Conservation (phyloP, 306 rosid species). For the Crotalaria pallida region DNA sequence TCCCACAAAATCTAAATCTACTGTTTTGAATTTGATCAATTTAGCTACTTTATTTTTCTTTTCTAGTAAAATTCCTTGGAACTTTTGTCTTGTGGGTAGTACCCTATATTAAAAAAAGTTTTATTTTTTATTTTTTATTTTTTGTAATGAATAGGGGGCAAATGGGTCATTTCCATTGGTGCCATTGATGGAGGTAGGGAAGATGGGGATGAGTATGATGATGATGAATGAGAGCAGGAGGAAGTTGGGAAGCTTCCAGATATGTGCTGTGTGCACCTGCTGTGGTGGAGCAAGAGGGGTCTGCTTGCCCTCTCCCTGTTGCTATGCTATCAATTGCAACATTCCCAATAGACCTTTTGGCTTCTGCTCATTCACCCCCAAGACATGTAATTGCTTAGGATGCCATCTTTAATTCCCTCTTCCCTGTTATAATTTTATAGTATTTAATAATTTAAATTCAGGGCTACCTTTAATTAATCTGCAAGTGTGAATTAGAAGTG, state of each 20-base stretch:
- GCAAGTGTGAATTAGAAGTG: conserved; percentile 62
- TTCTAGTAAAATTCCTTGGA: background rate
- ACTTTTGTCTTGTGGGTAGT: conserved; percentile 28
- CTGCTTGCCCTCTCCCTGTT: conserved; percentile 96
- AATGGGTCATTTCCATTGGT: conserved; percentile 65
- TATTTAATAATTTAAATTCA: conserved; percentile 26
- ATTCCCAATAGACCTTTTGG: conserved; percentile 97
- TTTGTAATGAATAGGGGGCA: conserved; percentile 51
- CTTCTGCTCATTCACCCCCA: conserved; percentile 95
- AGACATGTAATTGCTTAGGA: conserved; percentile 98
- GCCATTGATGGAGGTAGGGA: conserved; percentile 61
- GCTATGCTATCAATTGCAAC: conserved; percentile 99
- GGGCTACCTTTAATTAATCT: conserved; percentile 37
- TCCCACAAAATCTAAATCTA: background rate
- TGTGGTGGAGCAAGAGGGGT: conserved; percentile 93
- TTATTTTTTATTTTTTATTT: no score
- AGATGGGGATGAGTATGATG: conserved; percentile 51
- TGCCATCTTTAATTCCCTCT: conserved; percentile 61
- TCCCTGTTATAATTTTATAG: conserved; percentile 24
- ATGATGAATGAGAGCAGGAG: conserved; percentile 83
- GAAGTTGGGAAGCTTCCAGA: conserved; percentile 77
- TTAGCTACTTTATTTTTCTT: background rate
- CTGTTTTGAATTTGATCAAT: conserved; percentile 15
- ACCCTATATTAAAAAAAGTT: conserved; percentile 29
- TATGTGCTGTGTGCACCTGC: conserved; percentile 94